These are phyloP conservation scores for Nemania bipapillata DNA, from an alignment of 2,329 filamentous ascomycete genomes.

Conservation along the genomic window DNA sequence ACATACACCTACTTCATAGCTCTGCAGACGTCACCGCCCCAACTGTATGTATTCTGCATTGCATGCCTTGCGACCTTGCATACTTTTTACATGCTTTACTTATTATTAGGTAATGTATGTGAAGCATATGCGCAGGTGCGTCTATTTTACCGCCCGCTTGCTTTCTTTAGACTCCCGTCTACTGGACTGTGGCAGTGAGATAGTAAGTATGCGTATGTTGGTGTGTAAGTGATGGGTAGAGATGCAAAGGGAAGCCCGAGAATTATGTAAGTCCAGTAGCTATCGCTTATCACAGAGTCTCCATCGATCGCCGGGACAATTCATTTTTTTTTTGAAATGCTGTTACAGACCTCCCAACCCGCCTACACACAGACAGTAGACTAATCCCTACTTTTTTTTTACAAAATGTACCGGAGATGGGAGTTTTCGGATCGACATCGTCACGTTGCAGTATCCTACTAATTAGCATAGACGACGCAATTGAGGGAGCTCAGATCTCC, in stretches of 20 bases:
- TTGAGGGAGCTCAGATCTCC: constrained; percentile 18
- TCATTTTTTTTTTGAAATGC: constrained; percentile 15
- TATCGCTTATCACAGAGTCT: constrained; percentile 15
- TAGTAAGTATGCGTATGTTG: too few relatives aligned
- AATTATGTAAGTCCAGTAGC: constrained; percentile 17
- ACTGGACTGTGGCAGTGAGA: constrained; percentile 20
- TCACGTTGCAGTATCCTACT: constrained; percentile 14
- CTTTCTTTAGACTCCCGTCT: constrained; percentile 13
- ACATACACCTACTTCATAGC: background rate
- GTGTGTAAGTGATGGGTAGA: background rate
- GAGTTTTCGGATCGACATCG: background rate
- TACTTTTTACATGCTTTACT: background rate
- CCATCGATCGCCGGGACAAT: constrained; percentile 5
- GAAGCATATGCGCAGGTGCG: background rate
- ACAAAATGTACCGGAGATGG: background rate
- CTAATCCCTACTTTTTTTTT: too few relatives aligned
- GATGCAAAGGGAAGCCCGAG: constrained; percentile 28
- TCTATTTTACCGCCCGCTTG: constrained; percentile 10
- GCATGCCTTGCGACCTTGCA: background rate
- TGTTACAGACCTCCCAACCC: too few relatives aligned
- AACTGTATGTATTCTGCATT: too few relatives aligned
- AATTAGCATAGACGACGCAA: background rate
- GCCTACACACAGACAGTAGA: too few relatives aligned
- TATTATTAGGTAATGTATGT: constrained; percentile 5
- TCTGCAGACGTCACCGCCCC: constrained; percentile 26